These are phyloP conservation scores for Diaporthe ilicicola DNA, from an alignment of 2,329 filamentous ascomycete species.

Conservation along the genomic window DNA sequence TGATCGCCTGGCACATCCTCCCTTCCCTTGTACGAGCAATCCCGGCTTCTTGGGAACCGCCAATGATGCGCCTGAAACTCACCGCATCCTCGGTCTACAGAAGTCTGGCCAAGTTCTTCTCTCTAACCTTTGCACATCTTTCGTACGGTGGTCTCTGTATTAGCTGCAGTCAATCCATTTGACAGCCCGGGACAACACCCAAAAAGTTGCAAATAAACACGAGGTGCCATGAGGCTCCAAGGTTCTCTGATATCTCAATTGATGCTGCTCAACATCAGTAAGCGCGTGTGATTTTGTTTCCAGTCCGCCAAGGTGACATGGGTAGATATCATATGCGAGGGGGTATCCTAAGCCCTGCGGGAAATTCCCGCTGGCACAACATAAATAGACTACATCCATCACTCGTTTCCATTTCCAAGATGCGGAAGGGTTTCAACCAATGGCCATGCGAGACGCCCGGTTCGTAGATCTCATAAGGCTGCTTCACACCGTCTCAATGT, in stretches of 20 bases:
- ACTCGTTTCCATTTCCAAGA: background rate
- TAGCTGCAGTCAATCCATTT: too few species aligned
- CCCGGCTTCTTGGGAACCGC: background rate
- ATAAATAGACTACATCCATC: background rate
- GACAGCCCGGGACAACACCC: background rate
- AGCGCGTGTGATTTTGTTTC: background rate
- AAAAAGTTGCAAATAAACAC: background rate
- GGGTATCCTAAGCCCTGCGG: conserved; percentile 29
- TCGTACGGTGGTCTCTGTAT: background rate
- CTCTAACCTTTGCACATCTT: too few species aligned
- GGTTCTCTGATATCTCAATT: background rate
- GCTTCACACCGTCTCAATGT: conserved; percentile 76
- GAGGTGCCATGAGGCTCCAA: too few species aligned
- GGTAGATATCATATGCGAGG: conserved; percentile 15
- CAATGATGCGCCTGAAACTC: background rate
- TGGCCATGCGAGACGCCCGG: background rate
- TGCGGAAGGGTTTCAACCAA: background rate
- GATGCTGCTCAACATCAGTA: conserved; percentile 22
- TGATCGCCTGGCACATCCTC: background rate
- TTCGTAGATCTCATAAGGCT: background rate
- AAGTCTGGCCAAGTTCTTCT: background rate
- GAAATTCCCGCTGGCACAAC: conserved; percentile 1
- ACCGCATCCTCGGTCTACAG: too few species aligned
- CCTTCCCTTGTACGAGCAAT: background rate
- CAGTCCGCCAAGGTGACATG: background rate